These are phyloP conservation scores for Candida easanensis DNA, from an alignment of 805 yeast species.

Conservation along the genomic window DNA sequence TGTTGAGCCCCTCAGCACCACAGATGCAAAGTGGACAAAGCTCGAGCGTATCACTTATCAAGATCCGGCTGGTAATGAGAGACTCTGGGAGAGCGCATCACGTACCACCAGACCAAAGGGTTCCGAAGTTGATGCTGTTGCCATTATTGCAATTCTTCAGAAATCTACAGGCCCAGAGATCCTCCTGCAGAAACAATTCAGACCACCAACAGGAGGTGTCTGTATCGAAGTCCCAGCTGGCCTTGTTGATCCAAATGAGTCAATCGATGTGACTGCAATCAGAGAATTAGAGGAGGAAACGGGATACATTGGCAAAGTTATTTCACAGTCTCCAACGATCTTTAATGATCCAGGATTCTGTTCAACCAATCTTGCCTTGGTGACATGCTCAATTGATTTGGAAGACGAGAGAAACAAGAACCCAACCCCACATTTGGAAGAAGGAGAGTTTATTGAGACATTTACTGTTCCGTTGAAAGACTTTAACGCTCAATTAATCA, in stretches of 20 bases:
- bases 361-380: slow-evolving; percentile 81
- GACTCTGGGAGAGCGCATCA: slow-evolving; percentile 91
- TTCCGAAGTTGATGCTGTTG: slow-evolving; percentile 80
- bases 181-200: slow-evolving; percentile 78
- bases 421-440: slow-evolving; percentile 79
- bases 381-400: slow-evolving; percentile 76
- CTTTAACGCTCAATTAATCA: slow-evolving; percentile 52
- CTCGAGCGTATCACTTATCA: slow-evolving; percentile 61
- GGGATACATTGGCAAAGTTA: slow-evolving; percentile 75
- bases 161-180: slow-evolving; percentile 47
- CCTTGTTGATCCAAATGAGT: slow-evolving; percentile 79
- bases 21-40: slow-evolving; percentile 64
- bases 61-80: slow-evolving; percentile 66
- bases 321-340: slow-evolving; percentile 44
- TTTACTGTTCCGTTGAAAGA: slow-evolving; percentile 64
- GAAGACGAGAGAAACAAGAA: slow-evolving; percentile 57
- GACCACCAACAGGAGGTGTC: slow-evolving; percentile 89
- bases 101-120: slow-evolving; percentile 32
- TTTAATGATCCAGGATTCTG: slow-evolving; percentile 87
- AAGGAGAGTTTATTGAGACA: slow-evolving; percentile 89
- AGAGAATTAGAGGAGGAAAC: slow-evolving; percentile 92
- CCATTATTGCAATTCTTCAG: slow-evolving; percentile 71
- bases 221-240: slow-evolving; percentile 97
- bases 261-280: slow-evolving; percentile 74
- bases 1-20: slow-evolving; percentile 31